These are phyloP conservation scores for Akanthomyces dipterigenus DNA, from an alignment of 2,329 filamentous ascomycete genomes.

Conservation along the genomic window DNA sequence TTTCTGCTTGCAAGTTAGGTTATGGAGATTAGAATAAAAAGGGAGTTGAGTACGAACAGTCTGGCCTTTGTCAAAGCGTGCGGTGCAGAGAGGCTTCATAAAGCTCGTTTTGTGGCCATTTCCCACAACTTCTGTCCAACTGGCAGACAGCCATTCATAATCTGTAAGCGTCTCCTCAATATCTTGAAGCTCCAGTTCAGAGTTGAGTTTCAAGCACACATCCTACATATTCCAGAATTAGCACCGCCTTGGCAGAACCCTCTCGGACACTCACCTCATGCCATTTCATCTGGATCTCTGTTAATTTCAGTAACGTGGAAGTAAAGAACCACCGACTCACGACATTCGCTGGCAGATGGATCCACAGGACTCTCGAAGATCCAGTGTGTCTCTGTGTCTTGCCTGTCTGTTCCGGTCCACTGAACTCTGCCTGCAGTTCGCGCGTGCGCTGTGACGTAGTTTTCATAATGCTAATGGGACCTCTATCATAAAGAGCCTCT, in stretches of 20 bases:
- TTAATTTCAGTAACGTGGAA: background rate
- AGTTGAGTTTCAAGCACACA: background rate
- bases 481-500: background rate
- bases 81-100: background rate
- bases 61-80: background rate
- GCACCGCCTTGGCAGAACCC: background rate
- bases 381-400: too few species aligned
- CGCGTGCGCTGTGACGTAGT: background rate
- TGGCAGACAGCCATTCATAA: background rate
- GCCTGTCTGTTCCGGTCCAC: too few species aligned
- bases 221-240: background rate
- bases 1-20: background rate
- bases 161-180: background rate
- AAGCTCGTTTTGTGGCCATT: background rate
- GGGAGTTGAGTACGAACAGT: background rate
- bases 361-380: background rate
- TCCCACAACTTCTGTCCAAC: background rate
- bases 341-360: background rate
- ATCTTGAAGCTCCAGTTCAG: background rate
- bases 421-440: background rate
- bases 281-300: background rate
- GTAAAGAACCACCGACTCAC: background rate
- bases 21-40: background rate
- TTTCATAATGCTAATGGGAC: background rate
- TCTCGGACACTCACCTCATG: background rate